Conservation (phyloP, 2,329 filamentous ascomycete species). For the Trichoderma breve region DNA sequence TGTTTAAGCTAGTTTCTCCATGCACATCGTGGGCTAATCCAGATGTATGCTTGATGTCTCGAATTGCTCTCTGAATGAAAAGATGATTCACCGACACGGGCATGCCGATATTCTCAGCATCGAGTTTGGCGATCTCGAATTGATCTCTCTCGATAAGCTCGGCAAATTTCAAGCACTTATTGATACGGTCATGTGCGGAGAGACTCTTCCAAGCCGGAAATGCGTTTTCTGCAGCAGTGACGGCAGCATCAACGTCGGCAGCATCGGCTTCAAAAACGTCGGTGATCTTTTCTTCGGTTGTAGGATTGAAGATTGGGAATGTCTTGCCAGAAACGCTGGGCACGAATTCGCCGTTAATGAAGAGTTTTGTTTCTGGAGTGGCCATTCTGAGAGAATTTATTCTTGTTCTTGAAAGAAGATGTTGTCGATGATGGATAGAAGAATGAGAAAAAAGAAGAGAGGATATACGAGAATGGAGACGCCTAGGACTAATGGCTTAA, state of each 20-base stretch:
- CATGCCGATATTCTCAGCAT: not conserved
- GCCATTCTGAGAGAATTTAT: not conserved
- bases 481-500: not conserved
- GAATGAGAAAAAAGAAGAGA: not conserved
- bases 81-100: not conserved
- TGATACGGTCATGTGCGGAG: not conserved
- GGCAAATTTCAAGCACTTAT: not conserved
- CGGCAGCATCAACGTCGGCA: not conserved
- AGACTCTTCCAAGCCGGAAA: not conserved
- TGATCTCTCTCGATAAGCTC: not conserved
- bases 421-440: not conserved
- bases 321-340: not conserved
- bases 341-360: not conserved
- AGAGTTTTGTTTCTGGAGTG: not conserved
- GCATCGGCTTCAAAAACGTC: not conserved
- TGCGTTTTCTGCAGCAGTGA: not conserved
- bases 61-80: not conserved
- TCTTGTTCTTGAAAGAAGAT: not conserved
- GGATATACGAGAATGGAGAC: not conserved
- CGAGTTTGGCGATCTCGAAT: not conserved
- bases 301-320: not conserved
- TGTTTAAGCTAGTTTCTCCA: not conserved
- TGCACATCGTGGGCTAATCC: not conserved
- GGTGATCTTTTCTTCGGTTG: not conserved
- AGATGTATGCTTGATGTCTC: not conserved